A percentile compares a stretch with the other conserved stretches of the same genome.
Conservation (phyloP, 257 asterid genomes). For the Ilex aquifolium region DNA sequence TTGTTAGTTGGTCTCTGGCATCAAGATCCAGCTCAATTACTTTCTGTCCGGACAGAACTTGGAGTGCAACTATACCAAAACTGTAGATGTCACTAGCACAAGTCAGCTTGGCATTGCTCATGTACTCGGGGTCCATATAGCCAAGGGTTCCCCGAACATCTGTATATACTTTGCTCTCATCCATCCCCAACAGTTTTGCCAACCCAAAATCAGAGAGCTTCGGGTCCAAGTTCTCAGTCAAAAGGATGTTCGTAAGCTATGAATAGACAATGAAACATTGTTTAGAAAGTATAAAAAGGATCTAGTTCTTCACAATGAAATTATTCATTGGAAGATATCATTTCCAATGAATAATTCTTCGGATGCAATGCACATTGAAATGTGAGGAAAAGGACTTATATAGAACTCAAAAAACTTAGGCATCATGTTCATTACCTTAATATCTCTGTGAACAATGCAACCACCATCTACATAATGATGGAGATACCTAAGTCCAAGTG, state of each 20-base stretch:
- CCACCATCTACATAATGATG: slow-evolving; percentile 52
- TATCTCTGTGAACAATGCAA: slow-evolving; percentile 80
- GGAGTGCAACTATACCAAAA: slow-evolving; percentile 72
- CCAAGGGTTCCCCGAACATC: slow-evolving; percentile 83
- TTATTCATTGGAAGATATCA: too few species aligned
- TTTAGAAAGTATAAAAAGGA: neutral
- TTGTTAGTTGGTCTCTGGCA: slow-evolving; percentile 75
- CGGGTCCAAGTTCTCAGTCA: slow-evolving; percentile 50
- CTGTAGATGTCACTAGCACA: slow-evolving; percentile 83
- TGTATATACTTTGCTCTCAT: slow-evolving; percentile 73
- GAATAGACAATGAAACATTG: neutral
- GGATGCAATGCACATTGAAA: too few species aligned
- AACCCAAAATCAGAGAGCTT: slow-evolving; percentile 83
- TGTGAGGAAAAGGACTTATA: too few species aligned
- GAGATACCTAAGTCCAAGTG: slow-evolving; percentile 67
- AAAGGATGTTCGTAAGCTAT: slow-evolving; percentile 78
- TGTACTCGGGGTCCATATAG: slow-evolving; percentile 87
- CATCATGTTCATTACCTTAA: slow-evolving; percentile 38
- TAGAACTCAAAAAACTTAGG: neutral
- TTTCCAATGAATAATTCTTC: too few species aligned
- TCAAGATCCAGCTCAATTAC: slow-evolving; percentile 69
- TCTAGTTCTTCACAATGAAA: too few species aligned
- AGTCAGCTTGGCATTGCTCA: slow-evolving; percentile 82
- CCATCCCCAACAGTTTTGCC: slow-evolving; percentile 67
- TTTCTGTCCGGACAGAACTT: slow-evolving; percentile 69